A percentile compares a stretch with the other conserved stretches of the same genome.
phyloP scores from a whole-genome alignment of 2,329 filamentous ascomycete genomes.

The Mollisia scopiformis region DNA sequence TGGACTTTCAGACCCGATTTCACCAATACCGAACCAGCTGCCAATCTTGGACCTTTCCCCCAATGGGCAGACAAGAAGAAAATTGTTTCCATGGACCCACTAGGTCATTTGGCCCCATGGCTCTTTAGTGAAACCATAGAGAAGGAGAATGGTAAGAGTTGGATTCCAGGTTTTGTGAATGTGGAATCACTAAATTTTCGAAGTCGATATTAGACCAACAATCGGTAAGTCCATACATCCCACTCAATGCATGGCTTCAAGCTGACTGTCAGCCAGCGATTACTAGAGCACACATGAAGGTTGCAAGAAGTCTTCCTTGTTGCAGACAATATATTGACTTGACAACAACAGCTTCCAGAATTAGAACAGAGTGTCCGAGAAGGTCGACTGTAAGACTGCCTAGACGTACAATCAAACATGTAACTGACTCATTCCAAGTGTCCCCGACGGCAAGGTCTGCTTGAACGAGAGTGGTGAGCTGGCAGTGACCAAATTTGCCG shows the following conservation, averaged over 20 bases:
- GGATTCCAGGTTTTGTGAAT: not conserved
- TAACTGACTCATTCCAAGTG: conserved; percentile 25
- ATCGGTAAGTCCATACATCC: conserved; percentile 31
- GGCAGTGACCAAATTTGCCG: conserved; percentile 93
- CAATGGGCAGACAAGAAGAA: conserved; percentile 90
- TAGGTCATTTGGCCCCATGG: conserved; percentile 85
- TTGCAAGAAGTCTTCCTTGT: conserved; percentile 9
- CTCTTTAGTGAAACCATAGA: conserved; percentile 79
- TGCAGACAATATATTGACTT: conserved; percentile 11
- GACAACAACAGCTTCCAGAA: conserved; percentile 69
- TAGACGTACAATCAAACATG: not conserved
- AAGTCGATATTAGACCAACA: conserved; percentile 40
- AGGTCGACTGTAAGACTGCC: conserved; percentile 65
- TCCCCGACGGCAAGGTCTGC: conserved; percentile 80
- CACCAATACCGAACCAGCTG: conserved; percentile 90
- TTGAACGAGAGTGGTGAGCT: conserved; percentile 85
- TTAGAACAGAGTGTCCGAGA: conserved; percentile 83
- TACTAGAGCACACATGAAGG: conserved; percentile 41
- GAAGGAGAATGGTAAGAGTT: conserved; percentile 64
- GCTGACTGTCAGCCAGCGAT: conserved; percentile 33
- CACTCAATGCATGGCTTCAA: not conserved
- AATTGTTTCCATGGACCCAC: conserved; percentile 97
- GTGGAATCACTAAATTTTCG: conserved; percentile 21
- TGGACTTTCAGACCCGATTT: conserved; percentile 61
- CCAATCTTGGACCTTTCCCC: conserved; percentile 82